Base-by-base conservation (phyloP, 2,329 filamentous ascomycete species). In the Aspergillus fumigatus region DNA sequence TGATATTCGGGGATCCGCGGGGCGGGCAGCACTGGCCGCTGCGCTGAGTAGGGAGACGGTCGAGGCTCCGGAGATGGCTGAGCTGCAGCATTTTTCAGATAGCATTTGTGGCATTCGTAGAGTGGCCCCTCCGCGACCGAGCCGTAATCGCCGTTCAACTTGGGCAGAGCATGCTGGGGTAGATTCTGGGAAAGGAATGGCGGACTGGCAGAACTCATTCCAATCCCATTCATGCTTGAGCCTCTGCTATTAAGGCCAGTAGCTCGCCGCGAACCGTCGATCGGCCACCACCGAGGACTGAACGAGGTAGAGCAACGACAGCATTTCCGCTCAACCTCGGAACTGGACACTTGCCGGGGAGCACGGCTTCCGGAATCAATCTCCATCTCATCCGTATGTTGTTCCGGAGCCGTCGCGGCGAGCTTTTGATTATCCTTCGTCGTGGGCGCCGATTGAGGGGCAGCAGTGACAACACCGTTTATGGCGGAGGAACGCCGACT, bases 51-150 rank as follows among this genome's bases (percentile, higher is more conserved):
- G 9, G 71, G 68, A 38, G 72, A 72, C 25, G 68, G 68, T 21
- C 68, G 68, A 40, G 67, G 66, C 55, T 75, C 73, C 1, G 72
- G 65, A 35, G 67, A 67, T 27, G 68, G 65, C 51, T 67, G 65
- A 10, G 70, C 60, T 3, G 69, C 62, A 19, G 64, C 60, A 56
- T 81, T 81, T 29, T 75, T 80, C 62, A 77, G 69, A 64, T 82
- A 79, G 60, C 89, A 92, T 70, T 90, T 89, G 73, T 92, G 89
- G 65, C 89, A 92, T 71, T 91, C 87, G 61, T 84, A 88, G 59
- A 80, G 82, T 59, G 59, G 32, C 61, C 65, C 55, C 65, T 58
- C 56, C 17, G 43, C 59, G n/a, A 60, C 48, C 21, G 62, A 52
- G 43, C 49, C 53, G 26, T 62, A 63, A 25, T 72, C 69, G 4